Base-by-base conservation (phyloP, 2,329 filamentous ascomycete species). In the Thelonectria blattea region DNA sequence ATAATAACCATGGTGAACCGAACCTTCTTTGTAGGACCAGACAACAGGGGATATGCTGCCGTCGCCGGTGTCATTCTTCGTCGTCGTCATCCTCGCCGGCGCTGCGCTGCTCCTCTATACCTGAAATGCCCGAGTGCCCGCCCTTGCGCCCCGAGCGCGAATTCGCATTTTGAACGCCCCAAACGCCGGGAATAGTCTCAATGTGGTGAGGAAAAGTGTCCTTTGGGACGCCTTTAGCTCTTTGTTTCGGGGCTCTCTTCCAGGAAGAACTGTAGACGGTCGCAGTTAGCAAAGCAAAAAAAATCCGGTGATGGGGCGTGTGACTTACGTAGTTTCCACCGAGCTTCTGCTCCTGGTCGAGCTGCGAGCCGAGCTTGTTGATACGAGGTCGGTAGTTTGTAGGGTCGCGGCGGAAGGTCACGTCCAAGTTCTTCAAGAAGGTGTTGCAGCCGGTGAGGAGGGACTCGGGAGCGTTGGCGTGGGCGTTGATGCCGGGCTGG, bases 361-460 rank as follows among this genome's bases (percentile, higher is more conserved):
- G 86, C 83, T 99, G 95, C 75, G 91, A 95, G 79, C 93, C 89
- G 74, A 88, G 82, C 86, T 99, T 99, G 87, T 99, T 99, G 84
- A 99, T 99, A 80, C 96, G 92, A 64, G 96, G 95, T 63, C 95
- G 90, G 86, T 87, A 99, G 73, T 95, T 97, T 80, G 90, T 93
- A 64, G 96, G 95, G 74, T 99, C 95, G 76, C 96, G 93, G 73
- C 95, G 92, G 91, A 99, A 99, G 51, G 95, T 98, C 71, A 99
- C 95, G 72, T 99, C 92, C 65, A 99, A 83, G 79, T 93, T 97
- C 86, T 96, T 92, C 77, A 99, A 80, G 86, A 99, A 99, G 62
- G 84, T 86, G 84, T 99, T 99, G 87, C 95, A 99, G 61, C 95
- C 93, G 42, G 92, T 96, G 71, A 98, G 86, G 55, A 99, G 85